These are phyloP conservation scores for Taphrina wiesneri DNA, from an alignment of 1,139 yeast genomes.

Conservation along the genomic window DNA sequence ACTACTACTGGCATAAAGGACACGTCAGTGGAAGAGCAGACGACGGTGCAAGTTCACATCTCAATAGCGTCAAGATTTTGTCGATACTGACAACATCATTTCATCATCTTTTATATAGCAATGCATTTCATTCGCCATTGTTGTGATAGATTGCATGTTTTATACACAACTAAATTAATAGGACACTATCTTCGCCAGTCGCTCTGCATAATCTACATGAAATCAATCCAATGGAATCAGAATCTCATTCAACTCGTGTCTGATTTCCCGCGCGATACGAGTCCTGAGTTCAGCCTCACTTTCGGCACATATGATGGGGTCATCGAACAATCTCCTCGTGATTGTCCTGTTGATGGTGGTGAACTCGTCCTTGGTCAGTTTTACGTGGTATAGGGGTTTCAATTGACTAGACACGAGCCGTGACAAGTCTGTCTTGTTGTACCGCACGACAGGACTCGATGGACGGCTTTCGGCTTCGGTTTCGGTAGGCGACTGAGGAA, in stretches of 20 bases:
- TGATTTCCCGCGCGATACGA: conserved; percentile 7
- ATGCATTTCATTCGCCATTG: not conserved
- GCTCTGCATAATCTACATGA: not conserved
- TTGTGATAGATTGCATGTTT: not conserved
- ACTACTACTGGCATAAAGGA: not conserved
- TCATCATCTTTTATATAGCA: not conserved
- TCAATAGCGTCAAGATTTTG: not conserved
- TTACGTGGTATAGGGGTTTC: conserved; percentile 15
- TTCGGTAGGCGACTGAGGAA: not conserved
- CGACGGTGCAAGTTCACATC: too few relatives aligned
- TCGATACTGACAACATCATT: not conserved
- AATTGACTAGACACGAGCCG: conserved; percentile 12
- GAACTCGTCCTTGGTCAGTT: conserved; percentile 25
- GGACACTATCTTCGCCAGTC: not conserved
- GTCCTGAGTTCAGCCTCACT: not conserved
- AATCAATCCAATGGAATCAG: not conserved
- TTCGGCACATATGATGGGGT: not conserved
- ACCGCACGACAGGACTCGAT: not conserved
- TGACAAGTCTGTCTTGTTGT: conserved; percentile 1
- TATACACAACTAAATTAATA: not conserved
- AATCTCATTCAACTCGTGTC: conserved; percentile 1
- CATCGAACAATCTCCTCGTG: conserved; percentile 21
- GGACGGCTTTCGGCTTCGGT: not conserved
- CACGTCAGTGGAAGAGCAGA: too few relatives aligned
- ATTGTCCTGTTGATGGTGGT: conserved; percentile 19